A percentile compares a stretch with the other conserved stretches of the same genome.
Conservation (phyloP, 164 flowering plant genomes). For the Protea cynaroides region DNA sequence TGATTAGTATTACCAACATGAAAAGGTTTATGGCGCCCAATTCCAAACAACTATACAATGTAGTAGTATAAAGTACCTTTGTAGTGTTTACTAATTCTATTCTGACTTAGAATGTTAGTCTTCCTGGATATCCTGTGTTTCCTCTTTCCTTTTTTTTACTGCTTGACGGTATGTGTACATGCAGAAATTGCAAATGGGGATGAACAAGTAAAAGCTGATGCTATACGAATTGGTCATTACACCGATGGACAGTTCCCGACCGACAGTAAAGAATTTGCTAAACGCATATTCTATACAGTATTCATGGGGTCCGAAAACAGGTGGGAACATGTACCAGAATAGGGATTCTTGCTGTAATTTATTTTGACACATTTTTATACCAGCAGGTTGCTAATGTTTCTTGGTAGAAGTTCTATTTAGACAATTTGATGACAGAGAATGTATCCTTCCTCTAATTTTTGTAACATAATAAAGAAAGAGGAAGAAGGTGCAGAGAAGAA, state of each 20-base stretch:
- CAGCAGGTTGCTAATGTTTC: background rate
- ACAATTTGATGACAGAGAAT: too few species aligned
- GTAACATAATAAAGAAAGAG: too few species aligned
- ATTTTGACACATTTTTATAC: background rate
- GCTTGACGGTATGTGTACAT: conserved; percentile 14
- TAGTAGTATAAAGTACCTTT: background rate
- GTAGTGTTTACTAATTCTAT: too few species aligned
- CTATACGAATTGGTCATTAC: conserved; percentile 81
- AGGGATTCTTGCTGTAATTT: background rate
- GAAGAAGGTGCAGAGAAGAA: too few species aligned
- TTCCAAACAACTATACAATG: background rate
- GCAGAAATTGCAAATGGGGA: conserved; percentile 83
- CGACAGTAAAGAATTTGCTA: conserved; percentile 93
- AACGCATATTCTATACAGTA: conserved; percentile 84
- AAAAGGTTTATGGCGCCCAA: background rate
- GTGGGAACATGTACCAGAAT: conserved; percentile 24
- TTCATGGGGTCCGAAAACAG: conserved; percentile 97
- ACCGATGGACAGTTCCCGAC: conserved; percentile 74
- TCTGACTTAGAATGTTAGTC: background rate
- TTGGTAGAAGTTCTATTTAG: background rate
- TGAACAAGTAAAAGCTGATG: conserved; percentile 94
- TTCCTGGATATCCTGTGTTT: conserved; percentile 11
- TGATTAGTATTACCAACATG: too few species aligned
- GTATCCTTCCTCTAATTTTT: too few species aligned
- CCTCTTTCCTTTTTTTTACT: background rate